Evolutionary conservation across 495 filamentous ascomycete species (phyloP).

Genomic region (Podospora tetraspora): DNA sequence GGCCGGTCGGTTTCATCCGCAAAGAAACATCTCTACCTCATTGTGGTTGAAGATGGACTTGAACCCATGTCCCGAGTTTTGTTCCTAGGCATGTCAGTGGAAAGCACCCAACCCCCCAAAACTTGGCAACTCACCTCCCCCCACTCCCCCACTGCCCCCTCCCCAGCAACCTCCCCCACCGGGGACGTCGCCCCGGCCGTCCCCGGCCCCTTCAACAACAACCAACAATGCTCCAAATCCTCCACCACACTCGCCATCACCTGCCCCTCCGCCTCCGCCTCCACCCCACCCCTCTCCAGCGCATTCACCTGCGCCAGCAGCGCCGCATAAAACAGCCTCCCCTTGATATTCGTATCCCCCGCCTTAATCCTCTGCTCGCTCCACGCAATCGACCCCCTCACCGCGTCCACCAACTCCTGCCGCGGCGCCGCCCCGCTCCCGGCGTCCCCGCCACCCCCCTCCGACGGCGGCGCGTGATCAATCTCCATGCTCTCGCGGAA

Average conservation of each 20-base stretch:
- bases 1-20: constrained; percentile 9
- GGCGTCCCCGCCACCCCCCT: constrained; percentile 24
- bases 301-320: constrained; percentile 44
- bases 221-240: constrained; percentile 20
- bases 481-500: constrained; percentile 37
- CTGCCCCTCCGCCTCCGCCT: constrained; percentile 23
- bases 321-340: constrained; percentile 41
- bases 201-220: constrained; percentile 19
- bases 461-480: constrained; percentile 18
- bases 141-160: constrained; percentile 6
- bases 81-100: not conserved
- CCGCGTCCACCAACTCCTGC: constrained; percentile 43
- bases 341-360: constrained; percentile 56
- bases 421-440: constrained; percentile 29
- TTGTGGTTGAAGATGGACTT: constrained; percentile 28
- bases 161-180: not conserved
- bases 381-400: constrained; percentile 46
- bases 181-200: not conserved
- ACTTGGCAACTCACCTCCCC: constrained; percentile 23
- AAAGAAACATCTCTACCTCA: constrained; percentile 24
- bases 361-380: constrained; percentile 37
- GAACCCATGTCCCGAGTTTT: constrained; percentile 16
- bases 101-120: not conserved
- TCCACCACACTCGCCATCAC: constrained; percentile 25
- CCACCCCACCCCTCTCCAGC: constrained; percentile 25